Conservation (phyloP, 768 basidiomycete genomes). For the Chalciporus sphaerocephalus region DNA sequence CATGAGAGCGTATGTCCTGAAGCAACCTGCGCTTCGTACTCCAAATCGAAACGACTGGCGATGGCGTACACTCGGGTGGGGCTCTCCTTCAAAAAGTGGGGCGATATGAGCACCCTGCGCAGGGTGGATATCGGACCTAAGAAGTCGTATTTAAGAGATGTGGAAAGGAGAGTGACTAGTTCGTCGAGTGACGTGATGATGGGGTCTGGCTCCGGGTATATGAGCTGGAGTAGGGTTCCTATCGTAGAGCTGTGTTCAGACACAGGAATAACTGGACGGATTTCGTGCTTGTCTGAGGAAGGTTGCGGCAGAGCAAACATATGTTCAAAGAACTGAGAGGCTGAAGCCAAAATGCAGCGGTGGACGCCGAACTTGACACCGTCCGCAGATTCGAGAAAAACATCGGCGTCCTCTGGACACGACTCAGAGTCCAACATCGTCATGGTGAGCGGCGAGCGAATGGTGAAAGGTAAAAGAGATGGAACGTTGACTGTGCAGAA, state of each 20-base stretch:
- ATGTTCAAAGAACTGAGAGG: conserved; percentile 64
- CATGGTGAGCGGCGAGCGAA: conserved; percentile 19
- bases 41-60: conserved; percentile 60
- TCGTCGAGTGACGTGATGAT: conserved; percentile 48
- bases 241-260: conserved; percentile 47
- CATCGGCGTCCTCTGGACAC: conserved; percentile 47
- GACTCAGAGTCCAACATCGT: conserved; percentile 34
- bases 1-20: conserved; percentile 53
- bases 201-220: conserved; percentile 62
- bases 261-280: conserved; percentile 48
- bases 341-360: conserved; percentile 54
- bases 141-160: conserved; percentile 66
- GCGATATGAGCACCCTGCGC: conserved; percentile 49
- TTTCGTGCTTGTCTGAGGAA: conserved; percentile 20
- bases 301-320: conserved; percentile 67
- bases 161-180: conserved; percentile 45
- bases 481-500: not conserved
- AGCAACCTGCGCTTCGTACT: conserved; percentile 58
- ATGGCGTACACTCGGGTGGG: conserved; percentile 69
- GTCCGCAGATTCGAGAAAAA: conserved; percentile 45
- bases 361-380: conserved; percentile 56
- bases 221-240: conserved; percentile 49
- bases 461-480: conserved; percentile 1
- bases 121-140: conserved; percentile 41
- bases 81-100: conserved; percentile 41